Base-by-base conservation (phyloP, 257 asterid species). In the Scutellaria galericulata region DNA sequence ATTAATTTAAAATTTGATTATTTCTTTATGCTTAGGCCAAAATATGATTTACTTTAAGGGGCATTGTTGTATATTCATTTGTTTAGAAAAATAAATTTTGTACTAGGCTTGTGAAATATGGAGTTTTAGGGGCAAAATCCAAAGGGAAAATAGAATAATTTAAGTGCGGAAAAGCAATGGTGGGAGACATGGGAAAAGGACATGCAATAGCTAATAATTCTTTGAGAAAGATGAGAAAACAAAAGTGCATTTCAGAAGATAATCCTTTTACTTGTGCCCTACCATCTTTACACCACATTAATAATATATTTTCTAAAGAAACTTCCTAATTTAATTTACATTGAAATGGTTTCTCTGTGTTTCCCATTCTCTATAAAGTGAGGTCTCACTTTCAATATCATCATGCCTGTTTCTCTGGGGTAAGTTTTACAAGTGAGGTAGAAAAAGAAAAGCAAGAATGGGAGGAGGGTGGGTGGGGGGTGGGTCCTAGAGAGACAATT, bases 211-310 rank as follows among this genome's bases (percentile, higher is more conserved):
- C 51, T 70, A 40, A 59, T 56, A 63, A 66, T 79, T 73, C 77
- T 86, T 83, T 66, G 22, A 24, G 18, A 85, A 83, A 72, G 79
- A 72, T 61, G 46, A 77, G 59, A 70, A 74, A 72, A 72, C 71
- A 77, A 76, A 76, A 71, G 74, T 60, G 75, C 71, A 74, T 79
- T 66, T 82, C 69, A 76, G 73, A 74, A 77, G 85, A 81, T 85
- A 79, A 85, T 77, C 77, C 72, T 55, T 58, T 74, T 74, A 64
- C 70, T 60, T 65, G 83, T 75, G 82, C 71, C 88, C 89, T 72
- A 85, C 87, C 79, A 75, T 76, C 90, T 82, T 84, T 83, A 62
- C 85, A 79, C 76, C 71, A 71, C 77, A 58, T 75, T 61, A 75
- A 75, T 70, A 31, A 31, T 18, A 75, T 75, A 86, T 71, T 81